Evolutionary conservation across 2,329 filamentous ascomycete species (phyloP), one percentile per base, ranked within the genome.

Genomic region (Fusarium nanum): DNA sequence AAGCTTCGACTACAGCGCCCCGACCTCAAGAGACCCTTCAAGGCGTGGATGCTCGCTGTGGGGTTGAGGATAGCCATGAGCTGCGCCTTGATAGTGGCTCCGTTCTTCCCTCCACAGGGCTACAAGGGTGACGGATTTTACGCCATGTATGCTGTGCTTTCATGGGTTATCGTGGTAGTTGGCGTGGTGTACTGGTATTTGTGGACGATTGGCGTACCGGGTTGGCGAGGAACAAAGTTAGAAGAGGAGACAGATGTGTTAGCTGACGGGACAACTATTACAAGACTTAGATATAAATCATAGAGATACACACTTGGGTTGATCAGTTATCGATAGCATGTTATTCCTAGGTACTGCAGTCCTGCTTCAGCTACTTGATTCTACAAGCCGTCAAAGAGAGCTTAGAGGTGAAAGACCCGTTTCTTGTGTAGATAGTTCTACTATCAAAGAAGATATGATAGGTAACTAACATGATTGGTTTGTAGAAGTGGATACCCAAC

Each of bases 121-220:
- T 80, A 80, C 52, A 79, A 78, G 1, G 75, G 78, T 8, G 82
- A 81, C 2, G 71, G 88, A 40, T 87, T 84, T 68, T 86, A 86
- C 62, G 86, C 84, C 3, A 86, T 83, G 9, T 87, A 88, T 73
- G 85, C 85, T 2, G 78, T 87, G 50, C 84, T 87, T 8, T 85
- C 85, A 6, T 79, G 83, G 12, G 80, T 81, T 22, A 83, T 87
- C 85, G 88, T 80, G 82, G 86, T 83, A 27, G 12, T 57, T 8
- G 89, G 86, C 0, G 74, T 90, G 1, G 2, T 87, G 0, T 93
- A 93, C 75, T 93, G 91, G 92, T 89, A 87, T 67, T 65, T 91
- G 2, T 91, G 88, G 86, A 89, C 89, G 1, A 82, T 88, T 5
- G 68, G 20, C 2, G 75, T 93, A 25, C 91, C 92, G 2, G 81